Percentiles rank a stretch among this genome's conserved stretches.
Conservation (phyloP, 257 asterid genomes). For the Solanum rostratum region DNA sequence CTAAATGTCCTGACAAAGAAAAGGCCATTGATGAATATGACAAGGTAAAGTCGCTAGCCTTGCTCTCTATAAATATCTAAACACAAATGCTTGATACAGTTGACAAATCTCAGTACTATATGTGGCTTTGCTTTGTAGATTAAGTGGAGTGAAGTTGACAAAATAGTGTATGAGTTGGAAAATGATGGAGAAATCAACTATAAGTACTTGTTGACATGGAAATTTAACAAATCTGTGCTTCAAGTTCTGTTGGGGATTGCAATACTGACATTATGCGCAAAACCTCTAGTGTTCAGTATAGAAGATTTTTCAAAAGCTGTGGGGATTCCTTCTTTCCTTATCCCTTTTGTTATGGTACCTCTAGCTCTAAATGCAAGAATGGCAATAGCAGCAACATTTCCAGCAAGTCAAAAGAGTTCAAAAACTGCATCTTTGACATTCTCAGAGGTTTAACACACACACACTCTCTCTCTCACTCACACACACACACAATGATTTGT, state of each 20-base stretch:
- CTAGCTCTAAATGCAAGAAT: constrained; percentile 42
- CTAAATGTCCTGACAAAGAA: background rate
- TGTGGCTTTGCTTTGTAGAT: constrained; percentile 15
- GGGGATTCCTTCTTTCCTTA: constrained; percentile 34
- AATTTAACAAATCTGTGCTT: constrained; percentile 12
- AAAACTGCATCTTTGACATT: constrained; percentile 56
- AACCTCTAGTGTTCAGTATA: constrained; percentile 36
- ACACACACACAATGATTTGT: background rate
- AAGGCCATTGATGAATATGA: constrained; percentile 16
- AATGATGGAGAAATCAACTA: constrained; percentile 5
- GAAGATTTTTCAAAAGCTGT: constrained; percentile 29
- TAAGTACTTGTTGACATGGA: constrained; percentile 11
- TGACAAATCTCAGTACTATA: background rate
- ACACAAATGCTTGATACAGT: background rate
- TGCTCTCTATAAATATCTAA: background rate
- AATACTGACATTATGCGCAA: constrained; percentile 36
- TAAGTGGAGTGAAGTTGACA: constrained; percentile 28
- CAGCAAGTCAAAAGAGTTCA: constrained; percentile 40
- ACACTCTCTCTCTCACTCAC: background rate
- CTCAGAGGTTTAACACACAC: constrained; percentile 41
- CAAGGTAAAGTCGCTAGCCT: constrained; percentile 10
- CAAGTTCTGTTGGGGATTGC: constrained; percentile 35
- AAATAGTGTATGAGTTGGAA: constrained; percentile 13
- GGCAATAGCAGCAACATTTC: constrained; percentile 32
- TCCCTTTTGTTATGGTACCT: constrained; percentile 48